Evolutionary conservation across 73 alveolate species (phyloP).

Genomic region (Paramecium biaurelia): DNA sequence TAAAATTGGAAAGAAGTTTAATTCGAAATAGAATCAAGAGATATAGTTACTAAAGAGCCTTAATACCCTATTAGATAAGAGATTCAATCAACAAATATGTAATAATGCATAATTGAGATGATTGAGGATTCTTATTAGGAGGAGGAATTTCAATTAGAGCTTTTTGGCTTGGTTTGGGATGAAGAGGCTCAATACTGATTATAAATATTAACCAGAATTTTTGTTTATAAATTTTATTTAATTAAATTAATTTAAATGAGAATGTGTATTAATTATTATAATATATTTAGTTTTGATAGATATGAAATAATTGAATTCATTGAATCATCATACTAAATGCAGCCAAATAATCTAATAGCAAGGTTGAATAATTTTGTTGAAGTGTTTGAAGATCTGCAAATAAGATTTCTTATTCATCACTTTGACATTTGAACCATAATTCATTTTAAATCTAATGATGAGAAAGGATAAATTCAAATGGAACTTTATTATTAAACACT

Average conservation of each 20-base stretch:
- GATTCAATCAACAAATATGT: background rate
- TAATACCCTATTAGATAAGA: background rate
- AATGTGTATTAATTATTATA: no score
- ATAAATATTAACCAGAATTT: background rate
- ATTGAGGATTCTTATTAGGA: background rate
- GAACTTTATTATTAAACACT: background rate
- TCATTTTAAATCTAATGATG: background rate
- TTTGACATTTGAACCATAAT: constrained; percentile 1
- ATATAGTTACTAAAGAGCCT: background rate
- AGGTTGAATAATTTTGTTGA: background rate
- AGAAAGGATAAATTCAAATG: background rate
- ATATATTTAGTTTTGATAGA: background rate
- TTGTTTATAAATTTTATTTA: background rate
- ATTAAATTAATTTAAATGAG: no score
- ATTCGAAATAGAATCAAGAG: background rate
- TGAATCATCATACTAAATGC: background rate
- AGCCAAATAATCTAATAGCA: background rate
- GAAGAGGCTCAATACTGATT: constrained; percentile 2
- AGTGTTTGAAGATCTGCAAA: background rate
- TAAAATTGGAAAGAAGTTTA: background rate
- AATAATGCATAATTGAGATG: background rate
- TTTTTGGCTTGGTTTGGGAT: constrained; percentile 9
- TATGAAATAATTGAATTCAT: background rate
- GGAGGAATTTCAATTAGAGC: background rate
- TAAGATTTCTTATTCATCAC: background rate